Evolutionary conservation across 192 early-diverging fungal species (phyloP).

Genomic region (Backusella macrospora): DNA sequence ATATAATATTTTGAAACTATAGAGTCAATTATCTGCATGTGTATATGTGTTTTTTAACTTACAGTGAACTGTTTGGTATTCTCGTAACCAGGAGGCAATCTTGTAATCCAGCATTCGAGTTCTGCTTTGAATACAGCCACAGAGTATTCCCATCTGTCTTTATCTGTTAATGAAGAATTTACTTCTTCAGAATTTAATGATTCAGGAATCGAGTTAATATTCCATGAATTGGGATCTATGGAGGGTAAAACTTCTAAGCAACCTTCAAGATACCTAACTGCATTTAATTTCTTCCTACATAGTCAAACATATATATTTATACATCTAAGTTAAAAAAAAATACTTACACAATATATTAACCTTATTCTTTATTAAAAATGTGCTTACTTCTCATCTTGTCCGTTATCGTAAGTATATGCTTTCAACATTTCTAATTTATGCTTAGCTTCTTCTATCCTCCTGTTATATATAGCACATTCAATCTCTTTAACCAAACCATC

Average conservation of each 20-base stretch:
- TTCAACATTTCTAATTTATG: neutral
- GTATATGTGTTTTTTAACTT: neutral
- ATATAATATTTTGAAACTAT: neutral
- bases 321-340: neutral
- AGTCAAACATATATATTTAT: neutral
- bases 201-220: constrained; percentile 22
- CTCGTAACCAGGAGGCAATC: constrained; percentile 18
- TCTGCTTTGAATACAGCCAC: constrained; percentile 14
- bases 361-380: neutral
- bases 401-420: neutral
- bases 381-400: neutral
- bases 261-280: neutral
- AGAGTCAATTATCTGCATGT: neutral
- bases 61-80: neutral
- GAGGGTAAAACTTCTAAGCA: neutral
- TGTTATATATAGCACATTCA: constrained; percentile 23
- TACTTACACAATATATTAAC: neutral
- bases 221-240: constrained; percentile 17
- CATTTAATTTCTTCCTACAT: neutral
- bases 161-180: neutral
- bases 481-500: constrained; percentile 17
- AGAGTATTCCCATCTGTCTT: constrained; percentile 18
- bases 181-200: neutral
- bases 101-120: constrained; percentile 15
- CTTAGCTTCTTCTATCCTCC: neutral